phyloP scores from a whole-genome alignment of 345 rosid genomes.

The Trapa incisa region DNA sequence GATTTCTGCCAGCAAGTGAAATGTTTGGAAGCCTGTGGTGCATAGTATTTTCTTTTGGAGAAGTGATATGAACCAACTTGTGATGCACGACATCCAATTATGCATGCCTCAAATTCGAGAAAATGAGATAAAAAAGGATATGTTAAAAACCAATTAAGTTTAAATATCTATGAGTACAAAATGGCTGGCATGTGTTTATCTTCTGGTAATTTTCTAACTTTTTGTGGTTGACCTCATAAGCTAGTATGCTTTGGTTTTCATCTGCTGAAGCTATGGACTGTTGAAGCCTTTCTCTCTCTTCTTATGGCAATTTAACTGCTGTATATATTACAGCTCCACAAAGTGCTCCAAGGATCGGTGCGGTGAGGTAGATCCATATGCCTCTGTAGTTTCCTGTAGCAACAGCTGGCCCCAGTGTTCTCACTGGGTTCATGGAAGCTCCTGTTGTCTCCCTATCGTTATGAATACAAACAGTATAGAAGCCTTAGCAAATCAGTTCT shows the following conservation, averaged over 20 bases:
- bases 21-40: neutral
- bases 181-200: neutral
- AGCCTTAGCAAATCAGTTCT: neutral
- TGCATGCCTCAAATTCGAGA: too few species aligned
- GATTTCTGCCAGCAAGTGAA: neutral
- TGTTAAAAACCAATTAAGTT: too few species aligned
- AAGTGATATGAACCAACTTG: neutral
- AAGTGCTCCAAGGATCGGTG: slow-evolving; percentile 66
- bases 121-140: too few species aligned
- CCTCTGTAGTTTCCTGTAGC: slow-evolving; percentile 74
- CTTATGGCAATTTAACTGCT: slow-evolving; percentile 66
- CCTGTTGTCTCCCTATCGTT: slow-evolving; percentile 65
- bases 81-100: too few species aligned
- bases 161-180: neutral
- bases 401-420: slow-evolving; percentile 79
- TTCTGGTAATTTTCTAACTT: neutral
- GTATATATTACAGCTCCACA: slow-evolving; percentile 78
- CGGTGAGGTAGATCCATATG: slow-evolving; percentile 80
- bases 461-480: slow-evolving; percentile 9
- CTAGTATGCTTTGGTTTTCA: slow-evolving; percentile 8
- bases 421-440: slow-evolving; percentile 82
- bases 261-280: slow-evolving; percentile 48
- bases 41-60: neutral
- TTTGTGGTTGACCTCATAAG: neutral
- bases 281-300: slow-evolving; percentile 25